Evolutionary conservation across 306 rosid species (phyloP).

Genomic region (Echinosophora koreensis): DNA sequence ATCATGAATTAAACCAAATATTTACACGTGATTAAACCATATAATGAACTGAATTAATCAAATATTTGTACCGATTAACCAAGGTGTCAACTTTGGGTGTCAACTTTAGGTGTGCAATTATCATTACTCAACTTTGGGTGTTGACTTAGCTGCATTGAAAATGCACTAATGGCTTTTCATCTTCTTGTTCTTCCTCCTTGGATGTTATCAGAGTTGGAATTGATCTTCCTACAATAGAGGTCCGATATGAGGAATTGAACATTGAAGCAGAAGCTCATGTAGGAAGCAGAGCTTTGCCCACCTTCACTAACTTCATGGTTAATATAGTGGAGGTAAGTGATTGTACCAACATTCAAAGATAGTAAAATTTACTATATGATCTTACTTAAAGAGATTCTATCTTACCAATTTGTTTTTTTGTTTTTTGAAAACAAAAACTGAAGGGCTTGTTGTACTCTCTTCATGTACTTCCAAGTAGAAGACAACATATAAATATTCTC

Average conservation of each 20-base stretch:
- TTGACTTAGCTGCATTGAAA: background rate
- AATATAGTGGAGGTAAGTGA: slow-evolving; percentile 63
- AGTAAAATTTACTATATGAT: slow-evolving; percentile 12
- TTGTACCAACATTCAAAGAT: background rate
- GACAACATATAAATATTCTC: slow-evolving; percentile 61
- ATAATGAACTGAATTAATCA: too few relatives aligned
- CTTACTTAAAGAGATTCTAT: slow-evolving; percentile 27
- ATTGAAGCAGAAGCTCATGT: slow-evolving; percentile 80
- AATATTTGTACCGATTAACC: too few relatives aligned
- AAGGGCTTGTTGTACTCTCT: slow-evolving; percentile 54
- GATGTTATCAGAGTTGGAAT: slow-evolving; percentile 71
- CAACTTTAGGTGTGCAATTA: too few relatives aligned
- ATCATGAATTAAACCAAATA: too few relatives aligned
- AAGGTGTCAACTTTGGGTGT: too few relatives aligned
- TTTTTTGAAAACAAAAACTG: background rate
- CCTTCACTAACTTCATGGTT: slow-evolving; percentile 66
- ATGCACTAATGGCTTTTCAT: background rate
- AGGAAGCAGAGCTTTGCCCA: slow-evolving; percentile 80
- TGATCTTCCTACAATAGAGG: slow-evolving; percentile 79
- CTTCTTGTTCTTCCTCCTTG: slow-evolving; percentile 23
- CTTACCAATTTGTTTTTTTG: background rate
- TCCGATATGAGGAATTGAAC: slow-evolving; percentile 70
- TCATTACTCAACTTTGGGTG: too few relatives aligned
- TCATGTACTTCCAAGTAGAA: slow-evolving; percentile 51
- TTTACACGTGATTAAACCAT: too few relatives aligned